phyloP scores from a whole-genome alignment of 192 early-diverging fungal species.

The Coemansia reversa region DNA sequence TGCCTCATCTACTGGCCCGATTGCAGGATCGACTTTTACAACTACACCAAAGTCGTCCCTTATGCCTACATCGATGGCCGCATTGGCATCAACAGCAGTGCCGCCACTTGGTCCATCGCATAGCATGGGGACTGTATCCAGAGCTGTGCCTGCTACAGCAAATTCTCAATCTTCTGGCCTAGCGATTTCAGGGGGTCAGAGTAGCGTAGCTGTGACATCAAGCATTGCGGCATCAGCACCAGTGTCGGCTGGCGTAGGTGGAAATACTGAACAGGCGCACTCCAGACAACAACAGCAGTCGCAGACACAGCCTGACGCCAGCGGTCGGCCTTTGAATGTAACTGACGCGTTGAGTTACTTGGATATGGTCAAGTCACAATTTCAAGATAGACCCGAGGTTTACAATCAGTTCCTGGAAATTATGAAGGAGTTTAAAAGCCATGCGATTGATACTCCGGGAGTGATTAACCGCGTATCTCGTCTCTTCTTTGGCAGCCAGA shows the following conservation, averaged over 20 bases:
- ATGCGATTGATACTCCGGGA: constrained; percentile 93
- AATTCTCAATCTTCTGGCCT: constrained; percentile 8
- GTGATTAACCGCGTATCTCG: constrained; percentile 96
- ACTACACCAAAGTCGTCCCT: constrained; percentile 16
- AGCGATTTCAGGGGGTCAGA: constrained; percentile 11
- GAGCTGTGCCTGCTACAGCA: neutral
- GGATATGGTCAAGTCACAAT: constrained; percentile 93
- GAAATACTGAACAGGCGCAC: neutral
- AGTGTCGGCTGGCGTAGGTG: neutral
- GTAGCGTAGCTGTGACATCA: neutral
- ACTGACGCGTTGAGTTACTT: constrained; percentile 94
- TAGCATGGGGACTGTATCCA: constrained; percentile 16
- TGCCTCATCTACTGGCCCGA: constrained; percentile 6
- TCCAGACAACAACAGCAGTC: constrained; percentile 4
- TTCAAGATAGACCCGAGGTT: constrained; percentile 89
- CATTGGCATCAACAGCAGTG: constrained; percentile 9
- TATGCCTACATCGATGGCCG: neutral
- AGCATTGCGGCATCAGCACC: constrained; percentile 4
- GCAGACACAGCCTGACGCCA: constrained; percentile 27
- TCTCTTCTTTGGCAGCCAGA: constrained; percentile 88
- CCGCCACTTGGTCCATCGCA: constrained; percentile 16
- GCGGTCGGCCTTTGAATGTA: constrained; percentile 59
- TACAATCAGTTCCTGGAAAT: constrained; percentile 98
- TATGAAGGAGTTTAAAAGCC: constrained; percentile 99
- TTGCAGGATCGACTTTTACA: constrained; percentile 10